Evolutionary conservation across 768 basidiomycete species (phyloP), one percentile per base, ranked within the genome.

Genomic region (Trametopsis cervina): DNA sequence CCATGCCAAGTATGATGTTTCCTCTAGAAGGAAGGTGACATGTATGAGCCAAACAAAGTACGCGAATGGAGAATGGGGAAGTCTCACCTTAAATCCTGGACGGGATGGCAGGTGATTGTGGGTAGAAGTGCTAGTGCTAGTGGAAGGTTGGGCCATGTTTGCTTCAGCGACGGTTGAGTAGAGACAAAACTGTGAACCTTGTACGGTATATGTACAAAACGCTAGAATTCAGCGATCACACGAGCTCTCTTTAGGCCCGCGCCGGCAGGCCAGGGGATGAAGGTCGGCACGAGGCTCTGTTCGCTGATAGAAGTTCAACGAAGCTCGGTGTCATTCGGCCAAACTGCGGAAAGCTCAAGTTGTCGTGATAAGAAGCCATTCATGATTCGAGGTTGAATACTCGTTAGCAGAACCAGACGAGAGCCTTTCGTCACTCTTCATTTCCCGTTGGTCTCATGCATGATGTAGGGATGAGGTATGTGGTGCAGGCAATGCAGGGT

Each of bases 1-100:
- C 47, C 48, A 39, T 53, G 52, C 52, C 52, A 53, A 10, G 52
- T 53, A 42, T 53, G 52, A 26, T 40, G 47, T 25, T 27, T 33
- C 24, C 39, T 33, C 52, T 50, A 33, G n/a, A n/a, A 49, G 22
- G 23, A 20, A 45, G 10, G 25, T 7, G 35, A n/a, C 37, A 20
- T 23, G 33, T 24, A 4, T 45, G 3, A 37, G 27, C 23, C 15
- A 26, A 11, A 39, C 27, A 27, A 33, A 13, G 40, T 15, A 15
- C 17, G 38, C n/a, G 33, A 29, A 18, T 9, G 17, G 12, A 23
- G 33, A 35, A 17, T 7, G 29, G 22, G 21, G 36, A 18, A 22
- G 29, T 43, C 52, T n/a, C 18, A 53, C 52, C 44, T 44, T 47
- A 36, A 53, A 41, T 15, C 43, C 48, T 9, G 52, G 48, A 22